Base-by-base conservation (phyloP, 2,329 filamentous ascomycete species). In the Penicillium hordei region DNA sequence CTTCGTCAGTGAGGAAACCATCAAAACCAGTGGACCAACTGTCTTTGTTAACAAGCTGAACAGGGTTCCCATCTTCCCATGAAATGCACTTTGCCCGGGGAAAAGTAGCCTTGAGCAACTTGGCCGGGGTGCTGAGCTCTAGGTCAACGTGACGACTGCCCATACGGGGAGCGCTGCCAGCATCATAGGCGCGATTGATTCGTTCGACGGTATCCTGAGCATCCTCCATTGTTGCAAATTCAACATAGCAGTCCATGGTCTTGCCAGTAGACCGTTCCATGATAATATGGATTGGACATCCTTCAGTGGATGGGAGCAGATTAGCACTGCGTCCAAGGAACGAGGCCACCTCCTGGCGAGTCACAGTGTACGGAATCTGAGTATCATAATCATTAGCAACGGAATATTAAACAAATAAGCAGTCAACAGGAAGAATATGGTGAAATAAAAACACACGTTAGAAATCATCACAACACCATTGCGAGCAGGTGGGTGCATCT, bases 191-290 rank as follows among this genome's bases (percentile, higher is more conserved):
- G 17, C 70, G 67, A 19, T 74, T 73, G 52, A 78, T 71, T 40
- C 75, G 73, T 12, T 69, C 62, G 9, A 77, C 69, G 4, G 75
- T 67, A 13, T 69, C 67, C 17, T 70, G 53, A 0, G 81, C 82
- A 61, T 79, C 77, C 10, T 58, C 55, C 1, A 52, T 39, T 5
- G 67, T 71, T 3, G 64, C 52, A 36, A 83, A 75, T 55, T 84
- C 82, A 39, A 82, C 74, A 61, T 75, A 84, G 58, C 76, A 80
- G 52, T 83, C 81, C 76, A 81, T 81, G 1, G 82, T 83, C 72
- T 83, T 84, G 19, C 79, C 81, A n/a, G 81, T 82, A 23, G 79
- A 76, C 23, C 81, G 79, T 60, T 84, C 82, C 81, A 84, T 83
- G 57, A 83, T 80, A 60, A 84, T 82, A 62, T 84, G 82, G n/a